Evolutionary conservation across 352 stramenopile species (phyloP), one percentile per base, ranked within the genome.

Genomic region (Phytophthora foliorum): DNA sequence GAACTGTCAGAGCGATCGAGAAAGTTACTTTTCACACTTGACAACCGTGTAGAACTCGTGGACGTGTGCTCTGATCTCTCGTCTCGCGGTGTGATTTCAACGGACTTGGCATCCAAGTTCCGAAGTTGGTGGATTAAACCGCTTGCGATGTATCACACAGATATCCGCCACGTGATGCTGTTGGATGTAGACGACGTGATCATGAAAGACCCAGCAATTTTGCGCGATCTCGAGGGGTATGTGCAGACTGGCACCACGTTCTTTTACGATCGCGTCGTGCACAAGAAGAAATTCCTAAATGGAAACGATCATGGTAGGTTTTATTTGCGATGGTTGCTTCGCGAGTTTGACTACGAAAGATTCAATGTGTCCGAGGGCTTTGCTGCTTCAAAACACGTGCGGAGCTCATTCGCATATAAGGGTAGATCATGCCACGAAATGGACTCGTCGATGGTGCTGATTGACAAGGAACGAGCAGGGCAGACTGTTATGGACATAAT

Each of bases 241-340:
- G 51, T 69, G 57, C 25, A 49, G 17, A 88, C 73, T 9, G 82
- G 80, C 45, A 88, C 82, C 2, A 80, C 76, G 7, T 90, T 90
- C 62, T 90, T 82, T 73, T 93, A 88, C 55, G 82, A 93, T 62
- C 84, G 78, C 38, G 79, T 90, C 8, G 73, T 86, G 25, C 55
- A 48, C 19, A 73, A 65, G 39, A 52, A 76, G 19, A 75, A 78
- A 10, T 88, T 81, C 41, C 67, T 88, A 27, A 79, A 82, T 48
- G 74, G 74, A 5, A 67, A 69, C 9, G 70, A 78, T 44, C 39
- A 63, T 4, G 48, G 42, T 4, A 74, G 60, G 48, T 66, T 65
- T 27, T 88, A 89, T 44, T 56, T 91, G 31, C 46, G 53, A 4
- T 55, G 74, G 42, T 70, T 78, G 36, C 36, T 91, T 19, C 32